phyloP scores from a whole-genome alignment of 2,329 filamentous ascomycete genomes.

The Chaetomium strumarium region DNA sequence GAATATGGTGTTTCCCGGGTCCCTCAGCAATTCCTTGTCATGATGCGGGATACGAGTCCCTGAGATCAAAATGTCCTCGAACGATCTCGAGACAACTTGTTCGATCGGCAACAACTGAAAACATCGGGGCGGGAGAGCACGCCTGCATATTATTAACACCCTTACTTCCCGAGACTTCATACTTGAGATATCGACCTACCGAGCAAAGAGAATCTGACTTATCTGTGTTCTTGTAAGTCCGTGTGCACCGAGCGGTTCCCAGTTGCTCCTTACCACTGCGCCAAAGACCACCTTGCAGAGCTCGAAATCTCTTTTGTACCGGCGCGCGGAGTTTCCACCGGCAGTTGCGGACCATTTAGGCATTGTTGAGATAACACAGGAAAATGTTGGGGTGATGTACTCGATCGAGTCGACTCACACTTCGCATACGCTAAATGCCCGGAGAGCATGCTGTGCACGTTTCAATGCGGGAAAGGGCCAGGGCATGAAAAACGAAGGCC shows the following conservation, averaged over 20 bases:
- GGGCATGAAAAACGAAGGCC: too few species aligned
- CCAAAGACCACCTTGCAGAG: slow-evolving; percentile 18
- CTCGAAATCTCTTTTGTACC: slow-evolving; percentile 12
- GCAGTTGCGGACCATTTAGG: not conserved
- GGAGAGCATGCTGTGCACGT: too few species aligned
- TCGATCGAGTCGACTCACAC: too few species aligned
- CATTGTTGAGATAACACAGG: not conserved
- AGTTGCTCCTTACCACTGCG: slow-evolving; percentile 13
- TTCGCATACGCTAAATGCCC: too few species aligned
- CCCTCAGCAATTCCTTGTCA: slow-evolving; percentile 12
- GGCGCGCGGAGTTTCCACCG: not conserved
- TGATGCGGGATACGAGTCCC: not conserved
- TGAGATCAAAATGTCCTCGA: slow-evolving; percentile 13
- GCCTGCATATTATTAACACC: slow-evolving; percentile 6
- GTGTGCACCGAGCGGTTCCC: not conserved
- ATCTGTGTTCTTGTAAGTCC: slow-evolving; percentile 10
- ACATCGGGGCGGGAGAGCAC: slow-evolving; percentile 12
- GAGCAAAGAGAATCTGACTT: slow-evolving; percentile 14
- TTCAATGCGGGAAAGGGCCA: too few species aligned
- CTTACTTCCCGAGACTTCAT: not conserved
- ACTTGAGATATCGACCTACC: not conserved
- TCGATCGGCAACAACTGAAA: slow-evolving; percentile 17
- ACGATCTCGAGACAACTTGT: slow-evolving; percentile 5
- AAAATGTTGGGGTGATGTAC: not conserved
- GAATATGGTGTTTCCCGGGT: slow-evolving; percentile 13